Evolutionary conservation across 2,329 filamentous ascomycete species (phyloP).

Genomic region (Drechslerella dactyloides): DNA sequence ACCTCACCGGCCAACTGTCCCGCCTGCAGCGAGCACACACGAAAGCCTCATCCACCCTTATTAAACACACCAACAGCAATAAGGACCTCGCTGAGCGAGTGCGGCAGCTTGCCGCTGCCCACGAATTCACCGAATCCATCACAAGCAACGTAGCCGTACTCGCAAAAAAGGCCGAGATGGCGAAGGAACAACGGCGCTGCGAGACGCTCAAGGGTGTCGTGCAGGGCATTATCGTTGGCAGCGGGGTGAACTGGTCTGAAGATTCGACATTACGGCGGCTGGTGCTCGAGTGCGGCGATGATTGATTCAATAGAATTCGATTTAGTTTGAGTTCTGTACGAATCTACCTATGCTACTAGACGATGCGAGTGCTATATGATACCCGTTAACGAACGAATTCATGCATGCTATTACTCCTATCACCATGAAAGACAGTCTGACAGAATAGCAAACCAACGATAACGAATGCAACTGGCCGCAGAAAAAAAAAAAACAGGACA

Average conservation of each 20-base stretch:
- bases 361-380: background rate
- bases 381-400: slow-evolving; percentile 4
- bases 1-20: slow-evolving; percentile 32
- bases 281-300: slow-evolving; percentile 66
- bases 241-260: slow-evolving; percentile 79
- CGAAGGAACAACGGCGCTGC: slow-evolving; percentile 70
- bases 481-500: background rate
- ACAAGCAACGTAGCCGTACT: slow-evolving; percentile 32
- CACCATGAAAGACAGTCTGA: background rate
- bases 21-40: slow-evolving; percentile 23
- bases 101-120: slow-evolving; percentile 21
- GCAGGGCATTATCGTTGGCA: slow-evolving; percentile 79
- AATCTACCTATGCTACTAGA: background rate
- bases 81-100: slow-evolving; percentile 33
- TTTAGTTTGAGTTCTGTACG: too few relatives aligned
- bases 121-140: slow-evolving; percentile 40
- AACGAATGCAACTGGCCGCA: background rate
- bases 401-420: background rate
- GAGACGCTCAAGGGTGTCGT: slow-evolving; percentile 77
- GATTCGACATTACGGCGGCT: slow-evolving; percentile 72
- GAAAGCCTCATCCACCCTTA: slow-evolving; percentile 15
- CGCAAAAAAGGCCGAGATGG: slow-evolving; percentile 66
- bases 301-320: slow-evolving; percentile 15
- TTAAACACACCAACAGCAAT: slow-evolving; percentile 26
- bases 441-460: background rate